phyloP scores from a whole-genome alignment of 805 yeast genomes.

The Candida xiaguanensis region DNA sequence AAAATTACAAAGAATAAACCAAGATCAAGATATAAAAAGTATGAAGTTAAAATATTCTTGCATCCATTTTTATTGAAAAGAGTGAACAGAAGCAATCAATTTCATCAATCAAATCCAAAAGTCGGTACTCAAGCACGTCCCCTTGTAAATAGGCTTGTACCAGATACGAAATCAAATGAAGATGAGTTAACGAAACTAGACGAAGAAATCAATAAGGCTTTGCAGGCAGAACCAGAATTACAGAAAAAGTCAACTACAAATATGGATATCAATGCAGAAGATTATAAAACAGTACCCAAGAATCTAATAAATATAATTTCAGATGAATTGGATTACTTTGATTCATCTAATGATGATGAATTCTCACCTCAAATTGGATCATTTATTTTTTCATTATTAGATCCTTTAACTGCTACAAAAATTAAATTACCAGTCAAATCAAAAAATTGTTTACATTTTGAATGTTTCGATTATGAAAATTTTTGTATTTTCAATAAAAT shows the following conservation, averaged over 20 bases:
- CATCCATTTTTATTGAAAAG: slow-evolving; percentile 1
- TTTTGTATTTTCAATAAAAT: slow-evolving; percentile 38
- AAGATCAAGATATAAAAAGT: slow-evolving; percentile 5
- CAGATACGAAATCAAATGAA: neutral
- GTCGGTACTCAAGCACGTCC: too few species aligned
- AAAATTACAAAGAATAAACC: slow-evolving; percentile 2
- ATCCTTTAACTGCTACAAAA: slow-evolving; percentile 37
- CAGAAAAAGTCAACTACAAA: neutral
- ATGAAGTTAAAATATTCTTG: slow-evolving; percentile 2
- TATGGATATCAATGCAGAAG: neutral
- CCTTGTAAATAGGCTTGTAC: too few species aligned
- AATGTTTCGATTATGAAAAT: slow-evolving; percentile 41
- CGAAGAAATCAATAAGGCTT: neutral
- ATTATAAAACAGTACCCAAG: slow-evolving; percentile 24
- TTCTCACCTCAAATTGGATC: slow-evolving; percentile 29
- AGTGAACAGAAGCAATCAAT: neutral
- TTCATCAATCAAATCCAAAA: too few species aligned
- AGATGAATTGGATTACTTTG: slow-evolving; percentile 14
- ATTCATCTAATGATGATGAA: slow-evolving; percentile 16
- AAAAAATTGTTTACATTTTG: slow-evolving; percentile 34
- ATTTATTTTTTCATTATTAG: slow-evolving; percentile 34
- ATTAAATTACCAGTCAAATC: slow-evolving; percentile 40
- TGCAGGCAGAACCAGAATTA: neutral
- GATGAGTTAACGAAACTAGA: slow-evolving; percentile 1
- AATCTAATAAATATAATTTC: slow-evolving; percentile 26